phyloP scores from a whole-genome alignment of 257 asterid genomes.

The Jacaranda mimosifolia region DNA sequence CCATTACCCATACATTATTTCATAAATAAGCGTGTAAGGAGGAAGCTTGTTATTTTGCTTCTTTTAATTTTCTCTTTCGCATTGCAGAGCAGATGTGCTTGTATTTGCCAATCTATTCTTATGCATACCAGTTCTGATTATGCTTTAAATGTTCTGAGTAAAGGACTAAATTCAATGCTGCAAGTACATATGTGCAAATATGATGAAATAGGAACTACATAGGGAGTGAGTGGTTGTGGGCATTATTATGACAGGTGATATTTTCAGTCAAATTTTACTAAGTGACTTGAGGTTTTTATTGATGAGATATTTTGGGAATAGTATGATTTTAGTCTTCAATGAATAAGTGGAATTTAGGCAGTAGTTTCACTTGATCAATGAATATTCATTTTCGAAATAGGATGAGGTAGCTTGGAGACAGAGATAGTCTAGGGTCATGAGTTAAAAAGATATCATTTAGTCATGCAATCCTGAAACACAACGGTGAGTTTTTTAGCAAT shows the following conservation, averaged over 20 bases:
- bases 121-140: too few relatives aligned
- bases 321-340: neutral
- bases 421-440: neutral
- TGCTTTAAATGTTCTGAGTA: too few relatives aligned
- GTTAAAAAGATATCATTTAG: neutral
- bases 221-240: neutral
- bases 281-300: neutral
- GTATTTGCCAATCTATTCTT: too few relatives aligned
- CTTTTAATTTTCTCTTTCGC: too few relatives aligned
- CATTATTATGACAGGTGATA: neutral
- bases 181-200: neutral
- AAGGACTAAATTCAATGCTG: too few relatives aligned
- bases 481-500: neutral
- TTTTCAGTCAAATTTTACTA: neutral
- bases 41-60: neutral
- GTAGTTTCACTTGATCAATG: neutral
- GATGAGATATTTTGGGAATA: neutral
- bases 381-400: neutral
- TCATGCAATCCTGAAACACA: neutral
- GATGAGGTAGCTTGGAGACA: neutral
- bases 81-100: too few relatives aligned
- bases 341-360: neutral
- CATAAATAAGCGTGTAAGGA: neutral
- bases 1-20: neutral
- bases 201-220: neutral